These are phyloP conservation scores for Sequoia sempervirens DNA, from an alignment of 75 land plant genomes.

Conservation along the genomic window DNA sequence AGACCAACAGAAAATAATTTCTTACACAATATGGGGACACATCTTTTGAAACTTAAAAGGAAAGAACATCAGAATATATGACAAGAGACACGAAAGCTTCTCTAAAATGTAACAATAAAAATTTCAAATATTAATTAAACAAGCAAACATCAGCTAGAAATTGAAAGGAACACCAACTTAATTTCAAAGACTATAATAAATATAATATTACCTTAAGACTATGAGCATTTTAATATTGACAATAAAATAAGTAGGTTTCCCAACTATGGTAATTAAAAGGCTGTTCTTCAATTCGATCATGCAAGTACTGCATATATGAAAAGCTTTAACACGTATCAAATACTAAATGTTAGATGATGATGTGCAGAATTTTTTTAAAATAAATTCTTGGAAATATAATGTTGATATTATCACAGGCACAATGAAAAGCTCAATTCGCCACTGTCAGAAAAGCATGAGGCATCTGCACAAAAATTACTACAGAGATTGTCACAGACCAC, in stretches of 20 bases:
- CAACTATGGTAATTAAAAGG: background rate
- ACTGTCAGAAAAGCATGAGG: no score
- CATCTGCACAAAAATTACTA: no score
- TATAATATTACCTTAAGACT: no score
- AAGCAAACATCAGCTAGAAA: background rate
- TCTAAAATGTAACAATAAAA: background rate
- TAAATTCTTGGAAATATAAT: background rate
- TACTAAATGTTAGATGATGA: background rate
- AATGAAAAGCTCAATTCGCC: background rate
- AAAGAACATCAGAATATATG: background rate
- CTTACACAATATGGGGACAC: background rate
- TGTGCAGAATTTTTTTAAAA: background rate
- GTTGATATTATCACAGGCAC: background rate
- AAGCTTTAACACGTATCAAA: background rate
- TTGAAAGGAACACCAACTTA: no score
- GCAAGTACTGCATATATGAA: background rate
- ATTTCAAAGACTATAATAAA: no score
- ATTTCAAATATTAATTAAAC: background rate
- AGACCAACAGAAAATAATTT: background rate
- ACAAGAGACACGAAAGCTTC: background rate
- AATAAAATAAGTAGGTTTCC: background rate
- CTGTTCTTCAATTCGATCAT: background rate
- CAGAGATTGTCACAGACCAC: no score
- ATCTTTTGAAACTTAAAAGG: background rate
- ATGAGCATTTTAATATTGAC: background rate